phyloP scores from a whole-genome alignment of 352 stramenopile species.

The Phytophthora parvispora region DNA sequence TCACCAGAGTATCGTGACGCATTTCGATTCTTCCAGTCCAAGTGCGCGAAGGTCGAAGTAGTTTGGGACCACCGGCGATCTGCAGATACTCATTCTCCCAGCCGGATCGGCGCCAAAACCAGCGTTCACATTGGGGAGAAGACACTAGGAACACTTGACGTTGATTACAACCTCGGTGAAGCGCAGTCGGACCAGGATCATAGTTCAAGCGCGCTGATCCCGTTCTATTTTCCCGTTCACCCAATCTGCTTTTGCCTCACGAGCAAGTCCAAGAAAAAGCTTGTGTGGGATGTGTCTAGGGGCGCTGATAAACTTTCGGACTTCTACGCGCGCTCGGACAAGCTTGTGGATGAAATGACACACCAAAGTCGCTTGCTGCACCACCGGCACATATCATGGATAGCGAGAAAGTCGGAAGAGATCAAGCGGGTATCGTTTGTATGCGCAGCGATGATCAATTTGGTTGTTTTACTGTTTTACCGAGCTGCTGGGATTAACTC shows the following conservation, averaged over 20 bases:
- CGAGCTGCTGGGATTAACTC: constrained; percentile 61
- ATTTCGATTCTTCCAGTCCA: constrained; percentile 74
- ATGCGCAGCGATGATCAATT: constrained; percentile 63
- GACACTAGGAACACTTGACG: neutral
- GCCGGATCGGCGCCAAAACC: neutral
- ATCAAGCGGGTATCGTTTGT: constrained; percentile 69
- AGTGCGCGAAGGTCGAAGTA: constrained; percentile 75
- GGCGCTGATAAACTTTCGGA: constrained; percentile 73
- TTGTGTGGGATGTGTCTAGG: constrained; percentile 70
- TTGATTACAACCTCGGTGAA: neutral
- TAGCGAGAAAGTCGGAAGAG: constrained; percentile 50
- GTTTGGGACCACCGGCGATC: constrained; percentile 61
- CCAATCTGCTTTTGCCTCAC: constrained; percentile 83
- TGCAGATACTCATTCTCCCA: neutral
- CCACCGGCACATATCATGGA: constrained; percentile 39
- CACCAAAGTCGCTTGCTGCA: constrained; percentile 64
- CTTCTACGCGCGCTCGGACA: constrained; percentile 72
- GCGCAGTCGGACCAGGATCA: neutral
- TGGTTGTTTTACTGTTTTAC: constrained; percentile 71
- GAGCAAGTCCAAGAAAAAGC: constrained; percentile 77
- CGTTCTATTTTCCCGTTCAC: constrained; percentile 82
- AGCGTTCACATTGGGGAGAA: neutral
- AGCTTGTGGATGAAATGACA: constrained; percentile 80
- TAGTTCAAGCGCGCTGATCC: constrained; percentile 35
- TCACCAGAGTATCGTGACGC: constrained; percentile 52